These are phyloP conservation scores for Scytalidium lignicola DNA, from an alignment of 2,329 filamentous ascomycete genomes.

Conservation along the genomic window DNA sequence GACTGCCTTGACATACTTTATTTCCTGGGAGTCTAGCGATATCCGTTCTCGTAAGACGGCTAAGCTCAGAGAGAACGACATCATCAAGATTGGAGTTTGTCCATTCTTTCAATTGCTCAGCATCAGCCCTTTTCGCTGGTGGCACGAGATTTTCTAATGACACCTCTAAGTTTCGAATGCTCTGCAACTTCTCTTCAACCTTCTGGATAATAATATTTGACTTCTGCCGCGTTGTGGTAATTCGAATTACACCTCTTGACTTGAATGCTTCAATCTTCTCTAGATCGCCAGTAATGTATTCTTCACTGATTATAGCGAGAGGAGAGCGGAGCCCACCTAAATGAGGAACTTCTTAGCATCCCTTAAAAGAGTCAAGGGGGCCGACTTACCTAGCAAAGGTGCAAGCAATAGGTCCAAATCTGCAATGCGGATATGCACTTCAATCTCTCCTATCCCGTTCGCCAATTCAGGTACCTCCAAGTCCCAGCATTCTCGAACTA, in stretches of 20 bases:
- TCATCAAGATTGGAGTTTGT: conserved; percentile 8
- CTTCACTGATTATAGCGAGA: conserved; percentile 18
- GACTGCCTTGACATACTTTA: background rate
- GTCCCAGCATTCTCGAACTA: conserved; percentile 27
- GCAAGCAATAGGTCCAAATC: conserved; percentile 19
- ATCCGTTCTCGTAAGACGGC: conserved; percentile 20
- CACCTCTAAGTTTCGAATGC: conserved; percentile 13
- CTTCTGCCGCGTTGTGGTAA: conserved; percentile 21
- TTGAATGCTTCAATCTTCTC: conserved; percentile 25
- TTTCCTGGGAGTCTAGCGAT: conserved; percentile 9
- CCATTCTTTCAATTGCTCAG: conserved; percentile 4
- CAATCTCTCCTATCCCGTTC: conserved; percentile 24
- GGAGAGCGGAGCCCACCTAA: conserved; percentile 12
- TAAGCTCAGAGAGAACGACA: conserved; percentile 14
- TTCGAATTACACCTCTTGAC: conserved; percentile 18
- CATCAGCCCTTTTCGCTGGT: background rate
- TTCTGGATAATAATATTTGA: conserved; percentile 16
- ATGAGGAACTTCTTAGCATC: conserved; percentile 3
- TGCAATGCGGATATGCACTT: conserved; percentile 17
- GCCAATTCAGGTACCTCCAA: conserved; percentile 23
- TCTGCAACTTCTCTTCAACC: conserved; percentile 15
- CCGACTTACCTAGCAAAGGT: conserved; percentile 19
- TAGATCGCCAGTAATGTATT: conserved; percentile 11
- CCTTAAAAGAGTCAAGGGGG: background rate
- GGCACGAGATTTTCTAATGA: conserved; percentile 13